Evolutionary conservation across 2,329 filamentous ascomycete species (phyloP).

Genomic region (Colletotrichum eleusines): DNA sequence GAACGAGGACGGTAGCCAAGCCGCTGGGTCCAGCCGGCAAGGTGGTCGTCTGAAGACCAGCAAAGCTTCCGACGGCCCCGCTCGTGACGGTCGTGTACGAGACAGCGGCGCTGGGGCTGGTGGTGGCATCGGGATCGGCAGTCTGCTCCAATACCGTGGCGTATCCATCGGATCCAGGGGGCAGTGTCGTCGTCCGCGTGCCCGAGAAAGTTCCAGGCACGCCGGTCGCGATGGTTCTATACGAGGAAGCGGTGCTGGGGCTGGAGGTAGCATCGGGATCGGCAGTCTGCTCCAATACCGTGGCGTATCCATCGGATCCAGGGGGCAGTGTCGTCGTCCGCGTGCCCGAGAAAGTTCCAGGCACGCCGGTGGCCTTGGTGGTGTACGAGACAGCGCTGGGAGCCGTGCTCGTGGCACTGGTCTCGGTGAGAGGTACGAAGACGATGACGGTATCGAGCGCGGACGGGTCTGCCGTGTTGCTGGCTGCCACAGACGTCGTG

Average conservation of each 20-base stretch:
- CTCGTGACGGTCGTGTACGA: constrained; percentile 2
- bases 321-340: background rate
- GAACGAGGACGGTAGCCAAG: constrained; percentile 20
- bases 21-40: constrained; percentile 12
- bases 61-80: background rate
- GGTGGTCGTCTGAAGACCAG: constrained; percentile 19
- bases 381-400: background rate
- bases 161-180: background rate
- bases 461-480: background rate
- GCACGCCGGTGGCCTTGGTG: constrained; percentile 16
- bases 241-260: background rate
- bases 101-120: background rate
- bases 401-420: background rate
- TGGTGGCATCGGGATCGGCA: background rate
- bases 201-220: constrained; percentile 2
- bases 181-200: background rate
- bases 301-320: background rate
- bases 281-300: background rate
- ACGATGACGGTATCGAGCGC: background rate
- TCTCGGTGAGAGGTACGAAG: constrained; percentile 2
- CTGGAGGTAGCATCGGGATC: background rate
- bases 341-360: constrained; percentile 3
- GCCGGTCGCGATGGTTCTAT: background rate
- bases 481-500: background rate
- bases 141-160: background rate